These are phyloP conservation scores for Tuber brumale DNA, from an alignment of 495 filamentous ascomycete genomes.

Conservation along the genomic window DNA sequence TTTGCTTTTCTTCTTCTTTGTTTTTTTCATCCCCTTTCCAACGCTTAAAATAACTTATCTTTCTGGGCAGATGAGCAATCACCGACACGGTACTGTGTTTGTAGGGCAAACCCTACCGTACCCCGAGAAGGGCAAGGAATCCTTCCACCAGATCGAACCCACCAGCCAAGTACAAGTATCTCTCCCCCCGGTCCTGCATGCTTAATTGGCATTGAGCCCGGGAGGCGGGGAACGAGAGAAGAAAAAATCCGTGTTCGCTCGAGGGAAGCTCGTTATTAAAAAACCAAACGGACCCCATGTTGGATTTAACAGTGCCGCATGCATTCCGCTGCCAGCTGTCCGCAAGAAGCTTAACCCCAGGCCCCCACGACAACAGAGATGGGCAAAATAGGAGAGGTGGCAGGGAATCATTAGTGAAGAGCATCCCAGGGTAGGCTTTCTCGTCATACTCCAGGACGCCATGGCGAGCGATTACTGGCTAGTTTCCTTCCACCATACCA, in stretches of 20 bases:
- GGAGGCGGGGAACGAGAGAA: not conserved
- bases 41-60: not conserved
- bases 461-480: not conserved
- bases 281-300: not conserved
- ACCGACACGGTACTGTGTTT: not conserved
- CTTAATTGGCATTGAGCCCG: not conserved
- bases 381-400: slow-evolving; percentile 2
- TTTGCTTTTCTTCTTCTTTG: not conserved
- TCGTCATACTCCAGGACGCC: not conserved
- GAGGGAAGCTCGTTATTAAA: not conserved
- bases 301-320: not conserved
- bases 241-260: not conserved
- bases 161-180: not conserved
- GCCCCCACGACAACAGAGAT: slow-evolving; percentile 3
- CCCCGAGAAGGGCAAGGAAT: not conserved
- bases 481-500: not conserved
- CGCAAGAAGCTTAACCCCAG: slow-evolving; percentile 1
- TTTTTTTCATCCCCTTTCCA: not conserved
- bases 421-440: not conserved
- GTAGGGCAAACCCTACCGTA: not conserved
- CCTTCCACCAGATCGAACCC: not conserved
- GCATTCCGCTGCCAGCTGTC: not conserved
- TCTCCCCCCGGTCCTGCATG: not conserved
- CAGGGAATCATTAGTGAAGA: not conserved
- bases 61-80: not conserved